phyloP scores from a whole-genome alignment of 2,329 filamentous ascomycete genomes.

The Metarhizium anisopliae region DNA sequence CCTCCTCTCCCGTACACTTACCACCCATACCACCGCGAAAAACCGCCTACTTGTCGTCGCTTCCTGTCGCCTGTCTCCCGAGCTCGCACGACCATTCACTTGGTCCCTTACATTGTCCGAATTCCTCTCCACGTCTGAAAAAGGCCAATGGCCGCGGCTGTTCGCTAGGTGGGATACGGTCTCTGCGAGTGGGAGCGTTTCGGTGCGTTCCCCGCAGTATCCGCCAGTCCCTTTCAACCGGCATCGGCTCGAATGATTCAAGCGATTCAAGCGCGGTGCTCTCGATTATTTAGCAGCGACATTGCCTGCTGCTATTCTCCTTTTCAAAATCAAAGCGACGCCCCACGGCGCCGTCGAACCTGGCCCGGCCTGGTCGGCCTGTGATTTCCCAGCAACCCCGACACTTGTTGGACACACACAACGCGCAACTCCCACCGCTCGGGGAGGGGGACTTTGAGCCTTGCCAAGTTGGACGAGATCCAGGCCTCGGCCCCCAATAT shows the following conservation, averaged over 20 bases:
- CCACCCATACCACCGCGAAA: not conserved
- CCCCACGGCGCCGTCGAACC: not conserved
- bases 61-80: not conserved
- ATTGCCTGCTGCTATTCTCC: not conserved
- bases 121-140: slow-evolving; percentile 11
- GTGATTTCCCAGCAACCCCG: not conserved
- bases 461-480: not conserved
- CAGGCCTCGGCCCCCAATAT: not conserved
- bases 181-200: slow-evolving; percentile 44
- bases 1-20: not conserved
- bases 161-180: slow-evolving; percentile 44
- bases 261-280: not conserved
- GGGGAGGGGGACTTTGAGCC: slow-evolving; percentile 4
- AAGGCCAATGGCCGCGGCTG: slow-evolving; percentile 48
- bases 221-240: slow-evolving; percentile 21
- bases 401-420: not conserved
- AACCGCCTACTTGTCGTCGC: not conserved
- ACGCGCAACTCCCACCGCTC: not conserved
- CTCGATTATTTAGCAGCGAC: not conserved
- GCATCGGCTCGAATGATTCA: slow-evolving; percentile 6
- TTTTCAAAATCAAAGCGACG: not conserved
- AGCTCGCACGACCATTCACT: not conserved
- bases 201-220: slow-evolving; percentile 45
- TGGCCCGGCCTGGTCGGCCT: slow-evolving; percentile 4
- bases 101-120: slow-evolving; percentile 6